Evolutionary conservation across 2,329 filamentous ascomycete genomes (phyloP).

Genomic region (Fusarium odoratissimum): DNA sequence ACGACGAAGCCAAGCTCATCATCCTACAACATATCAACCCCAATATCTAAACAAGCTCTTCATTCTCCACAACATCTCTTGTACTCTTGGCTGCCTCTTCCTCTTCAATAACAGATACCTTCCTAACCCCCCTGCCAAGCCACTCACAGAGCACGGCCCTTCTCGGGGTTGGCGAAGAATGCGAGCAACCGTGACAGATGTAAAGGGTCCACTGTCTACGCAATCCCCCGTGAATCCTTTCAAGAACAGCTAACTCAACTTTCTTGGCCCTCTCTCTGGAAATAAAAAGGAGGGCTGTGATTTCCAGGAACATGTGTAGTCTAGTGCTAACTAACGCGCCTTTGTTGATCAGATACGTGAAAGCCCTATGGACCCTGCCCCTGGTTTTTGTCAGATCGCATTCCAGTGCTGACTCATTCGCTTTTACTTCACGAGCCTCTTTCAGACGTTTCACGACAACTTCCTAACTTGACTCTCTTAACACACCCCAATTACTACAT

Average conservation of each 20-base stretch:
- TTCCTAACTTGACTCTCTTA: neutral
- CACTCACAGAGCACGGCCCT: conserved; percentile 32
- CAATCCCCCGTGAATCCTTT: conserved; percentile 20
- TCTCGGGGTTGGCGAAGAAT: conserved; percentile 41
- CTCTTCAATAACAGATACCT: conserved; percentile 10
- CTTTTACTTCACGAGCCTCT: neutral
- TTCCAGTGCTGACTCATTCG: conserved; percentile 18
- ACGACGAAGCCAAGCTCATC: neutral
- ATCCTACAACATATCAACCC: neutral
- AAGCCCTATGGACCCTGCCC: neutral
- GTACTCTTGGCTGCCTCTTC: conserved; percentile 35
- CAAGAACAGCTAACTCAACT: conserved; percentile 7
- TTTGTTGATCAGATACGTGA: conserved; percentile 6
- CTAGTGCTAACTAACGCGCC: neutral
- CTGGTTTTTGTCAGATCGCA: conserved; percentile 11
- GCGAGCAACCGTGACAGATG: conserved; percentile 27
- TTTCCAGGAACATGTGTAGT: conserved; percentile 20
- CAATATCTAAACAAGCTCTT: conserved; percentile 3
- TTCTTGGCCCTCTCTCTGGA: neutral
- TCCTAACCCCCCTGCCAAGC: conserved; percentile 23
- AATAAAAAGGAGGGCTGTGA: conserved; percentile 1
- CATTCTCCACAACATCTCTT: neutral
- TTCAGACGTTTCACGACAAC: conserved; percentile 2
- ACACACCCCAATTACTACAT: neutral
- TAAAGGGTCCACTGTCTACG: conserved; percentile 32